Percentiles rank a stretch among this genome's conserved stretches.
Conservation (phyloP, 805 yeast species). For the Kazachstania psychrophila region DNA sequence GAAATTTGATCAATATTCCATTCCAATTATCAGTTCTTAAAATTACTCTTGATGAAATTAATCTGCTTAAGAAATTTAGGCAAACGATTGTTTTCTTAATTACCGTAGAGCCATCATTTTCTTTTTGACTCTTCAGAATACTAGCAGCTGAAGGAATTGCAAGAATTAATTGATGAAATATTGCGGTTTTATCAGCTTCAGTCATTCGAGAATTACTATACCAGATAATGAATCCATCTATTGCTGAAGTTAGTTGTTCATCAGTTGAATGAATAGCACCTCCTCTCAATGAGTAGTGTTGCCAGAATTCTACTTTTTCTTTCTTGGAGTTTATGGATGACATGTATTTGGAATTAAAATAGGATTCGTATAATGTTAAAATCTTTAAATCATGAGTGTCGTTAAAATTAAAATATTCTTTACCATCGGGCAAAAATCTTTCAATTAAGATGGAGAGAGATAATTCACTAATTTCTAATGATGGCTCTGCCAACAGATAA, state of each 20-base stretch:
- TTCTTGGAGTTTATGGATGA: not conserved
- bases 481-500: slow-evolving; percentile 54
- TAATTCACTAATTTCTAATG: slow-evolving; percentile 32
- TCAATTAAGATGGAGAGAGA: not conserved
- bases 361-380: not conserved
- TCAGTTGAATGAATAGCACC: slow-evolving; percentile 51
- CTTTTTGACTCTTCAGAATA: slow-evolving; percentile 2
- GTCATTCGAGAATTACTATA: slow-evolving; percentile 13
- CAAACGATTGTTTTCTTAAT: slow-evolving; percentile 21
- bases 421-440: not conserved
- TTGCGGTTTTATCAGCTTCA: slow-evolving; percentile 4
- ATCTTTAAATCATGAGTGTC: not conserved
- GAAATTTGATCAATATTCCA: slow-evolving; percentile 6
- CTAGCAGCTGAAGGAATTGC: slow-evolving; percentile 7
- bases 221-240: slow-evolving; percentile 32
- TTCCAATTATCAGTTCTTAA: slow-evolving; percentile 7
- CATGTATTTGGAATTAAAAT: too few relatives aligned
- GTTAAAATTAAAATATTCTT: not conserved
- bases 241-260: slow-evolving; percentile 35
- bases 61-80: slow-evolving; percentile 6
- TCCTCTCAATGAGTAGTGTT: slow-evolving; percentile 43
- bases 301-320: slow-evolving; percentile 30
- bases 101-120: slow-evolving; percentile 23
- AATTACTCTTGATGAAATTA: slow-evolving; percentile 7
- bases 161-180: slow-evolving; percentile 4